Conservation (phyloP, 2,329 filamentous ascomycete species). For the Talaromyces sp. region DNA sequence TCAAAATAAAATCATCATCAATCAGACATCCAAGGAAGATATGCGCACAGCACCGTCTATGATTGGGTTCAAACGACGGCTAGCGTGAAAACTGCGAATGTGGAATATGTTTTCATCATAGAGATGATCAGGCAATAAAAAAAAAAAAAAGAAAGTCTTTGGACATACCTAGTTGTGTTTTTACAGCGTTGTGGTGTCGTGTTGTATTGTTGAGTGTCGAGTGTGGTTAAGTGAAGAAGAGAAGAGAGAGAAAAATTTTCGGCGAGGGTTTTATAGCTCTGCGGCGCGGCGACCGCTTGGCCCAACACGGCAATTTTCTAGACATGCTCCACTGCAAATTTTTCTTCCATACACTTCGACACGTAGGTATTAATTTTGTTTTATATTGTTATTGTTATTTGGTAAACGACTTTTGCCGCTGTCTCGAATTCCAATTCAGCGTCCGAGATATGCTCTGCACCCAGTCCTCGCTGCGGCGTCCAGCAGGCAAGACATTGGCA, state of each 20-base stretch:
- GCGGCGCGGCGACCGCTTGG: not conserved
- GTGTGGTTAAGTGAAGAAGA: constrained; percentile 9
- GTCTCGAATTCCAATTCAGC: constrained; percentile 47
- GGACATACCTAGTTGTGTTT: constrained; percentile 8
- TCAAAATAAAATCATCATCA: constrained; percentile 1
- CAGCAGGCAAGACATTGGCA: constrained; percentile 44
- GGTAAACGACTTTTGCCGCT: constrained; percentile 39
- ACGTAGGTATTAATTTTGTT: too few relatives aligned
- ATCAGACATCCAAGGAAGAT: constrained; percentile 18
- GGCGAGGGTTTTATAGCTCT: constrained; percentile 10
- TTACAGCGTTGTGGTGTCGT: not conserved
- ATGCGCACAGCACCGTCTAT: constrained; percentile 16
- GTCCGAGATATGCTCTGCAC: constrained; percentile 47
- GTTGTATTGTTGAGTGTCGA: not conserved
- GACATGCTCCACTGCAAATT: not conserved
- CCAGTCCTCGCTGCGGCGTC: constrained; percentile 44
- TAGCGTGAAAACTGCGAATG: constrained; percentile 30
- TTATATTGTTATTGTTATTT: not conserved
- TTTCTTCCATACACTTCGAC: too few relatives aligned
- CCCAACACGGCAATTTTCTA: not conserved
- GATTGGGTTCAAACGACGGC: constrained; percentile 16
- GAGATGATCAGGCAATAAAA: constrained; percentile 3
- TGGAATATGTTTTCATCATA: constrained; percentile 39
- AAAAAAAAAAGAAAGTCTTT: not conserved
- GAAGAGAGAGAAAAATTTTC: constrained; percentile 6